Base-by-base conservation (phyloP, 1,139 yeast species). In the Nakaseomyces uthaithaninus region DNA sequence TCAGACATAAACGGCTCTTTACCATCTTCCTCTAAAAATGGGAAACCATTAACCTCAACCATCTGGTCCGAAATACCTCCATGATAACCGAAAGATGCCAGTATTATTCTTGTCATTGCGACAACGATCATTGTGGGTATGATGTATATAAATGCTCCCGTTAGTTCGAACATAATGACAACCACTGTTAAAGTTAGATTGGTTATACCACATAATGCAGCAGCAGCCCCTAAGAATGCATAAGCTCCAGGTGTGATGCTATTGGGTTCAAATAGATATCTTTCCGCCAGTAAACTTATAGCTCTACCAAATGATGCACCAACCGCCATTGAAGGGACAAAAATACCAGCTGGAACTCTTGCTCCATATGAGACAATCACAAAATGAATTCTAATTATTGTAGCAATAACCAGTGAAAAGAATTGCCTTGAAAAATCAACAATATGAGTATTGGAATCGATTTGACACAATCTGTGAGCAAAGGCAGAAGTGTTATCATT, bases 211-310 rank as follows among this genome's bases (percentile, higher is more conserved):
- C 94, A 80, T 37, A 93, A 68, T 0, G 95, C 87, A 1, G 97
- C 93, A 0, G 94, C 97, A 0, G 98, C 97, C 2, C 98, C 99
- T n/a, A 93, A 72, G 45, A 93, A 80, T 0, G 98, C 95, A 61
- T 89, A 91, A 0, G 94, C 86, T 0, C 96, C 97, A 0, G 96
- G 94, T 2, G 89, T 84, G 17, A 89, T 75, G 54, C 94, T 85
- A 2, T 52, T 48, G 0, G 74, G 66, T 1, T 64, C 65, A 11
- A 64, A 56, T 2, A 71, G 45, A 52, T 83, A 83, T 35, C 54
- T 43, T 14, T 69, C 67, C 25, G 79, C 73, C 10, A 81, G 49
- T 24, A 67, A 53, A 51, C 89, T 83, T 14, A 83, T 77, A 0
- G 93, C 79, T 43, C 97, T 71, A 3, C 96, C 96, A 66, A 89